These are phyloP conservation scores for Thymus quinquecostatus DNA, from an alignment of 257 asterid genomes.

Conservation along the genomic window DNA sequence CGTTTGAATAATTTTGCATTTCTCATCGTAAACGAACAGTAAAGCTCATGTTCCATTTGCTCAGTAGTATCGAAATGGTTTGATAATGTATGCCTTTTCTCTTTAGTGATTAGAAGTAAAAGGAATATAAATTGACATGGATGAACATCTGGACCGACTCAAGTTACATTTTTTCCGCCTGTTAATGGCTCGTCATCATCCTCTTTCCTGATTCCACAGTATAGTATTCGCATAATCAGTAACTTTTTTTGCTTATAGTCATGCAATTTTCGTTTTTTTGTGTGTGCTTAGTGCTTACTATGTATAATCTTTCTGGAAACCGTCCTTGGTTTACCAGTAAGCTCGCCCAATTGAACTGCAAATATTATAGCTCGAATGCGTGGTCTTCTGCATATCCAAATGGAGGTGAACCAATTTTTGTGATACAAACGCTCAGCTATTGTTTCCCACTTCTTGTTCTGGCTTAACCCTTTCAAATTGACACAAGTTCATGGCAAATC, in stretches of 20 bases:
- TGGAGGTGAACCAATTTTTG: neutral
- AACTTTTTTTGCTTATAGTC: constrained; percentile 3
- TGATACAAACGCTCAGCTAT: neutral
- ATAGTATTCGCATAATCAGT: constrained; percentile 2
- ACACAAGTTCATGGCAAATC: neutral
- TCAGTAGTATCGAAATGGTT: neutral
- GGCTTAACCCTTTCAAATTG: neutral
- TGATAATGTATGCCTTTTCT: neutral
- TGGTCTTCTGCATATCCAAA: neutral
- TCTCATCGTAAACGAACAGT: constrained; percentile 18
- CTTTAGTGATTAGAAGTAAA: neutral
- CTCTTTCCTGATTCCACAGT: neutral
- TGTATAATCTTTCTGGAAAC: neutral
- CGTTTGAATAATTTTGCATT: constrained; percentile 15
- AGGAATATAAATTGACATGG: neutral
- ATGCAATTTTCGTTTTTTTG: neutral
- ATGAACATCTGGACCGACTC: constrained; percentile 23
- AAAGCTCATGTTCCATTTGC: neutral
- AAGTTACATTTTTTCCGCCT: neutral
- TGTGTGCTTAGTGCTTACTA: neutral
- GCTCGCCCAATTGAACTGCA: neutral
- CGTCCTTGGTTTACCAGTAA: neutral
- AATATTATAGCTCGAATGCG: neutral
- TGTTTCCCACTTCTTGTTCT: neutral
- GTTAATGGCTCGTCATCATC: neutral